Conservation (phyloP, 1,284 basidiomycete genomes). For the Chalciporus piperatoides region DNA sequence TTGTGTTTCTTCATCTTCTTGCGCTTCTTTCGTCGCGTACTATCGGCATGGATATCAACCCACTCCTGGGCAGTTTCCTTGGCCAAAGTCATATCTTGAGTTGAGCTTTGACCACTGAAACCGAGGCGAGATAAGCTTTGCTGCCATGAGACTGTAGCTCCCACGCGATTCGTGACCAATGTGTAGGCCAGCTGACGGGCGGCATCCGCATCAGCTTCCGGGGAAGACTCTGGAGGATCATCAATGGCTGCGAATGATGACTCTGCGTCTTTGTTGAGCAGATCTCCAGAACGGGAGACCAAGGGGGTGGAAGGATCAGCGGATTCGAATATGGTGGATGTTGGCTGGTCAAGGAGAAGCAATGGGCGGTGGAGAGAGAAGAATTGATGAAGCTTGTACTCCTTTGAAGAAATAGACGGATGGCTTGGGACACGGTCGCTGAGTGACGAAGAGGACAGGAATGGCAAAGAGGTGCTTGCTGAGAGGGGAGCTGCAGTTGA, state of each 20-base stretch:
- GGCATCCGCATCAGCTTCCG: conserved; percentile 70
- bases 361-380: conserved; percentile 75
- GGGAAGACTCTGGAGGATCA: conserved; percentile 49
- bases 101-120: conserved; percentile 45
- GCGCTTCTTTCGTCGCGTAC: conserved; percentile 74
- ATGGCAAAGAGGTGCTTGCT: conserved; percentile 10
- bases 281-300: conserved; percentile 20
- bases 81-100: conserved; percentile 44
- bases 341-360: conserved; percentile 57
- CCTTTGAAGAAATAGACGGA: conserved; percentile 56
- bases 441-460: conserved; percentile 8
- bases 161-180: conserved; percentile 60
- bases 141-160: conserved; percentile 62
- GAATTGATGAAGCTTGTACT: conserved; percentile 74
- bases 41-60: conserved; percentile 67
- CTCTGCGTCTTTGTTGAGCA: conserved; percentile 7
- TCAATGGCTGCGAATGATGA: conserved; percentile 34
- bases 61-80: conserved; percentile 54
- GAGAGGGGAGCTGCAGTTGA: conserved; percentile 7
- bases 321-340: conserved; percentile 53
- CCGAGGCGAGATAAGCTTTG: conserved; percentile 58
- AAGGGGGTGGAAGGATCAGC: conserved; percentile 34
- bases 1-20: conserved; percentile 93
- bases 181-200: conserved; percentile 70
- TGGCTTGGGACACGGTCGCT: conserved; percentile 36